Conservation (phyloP, 805 yeast species). For the Candida silvatica region DNA sequence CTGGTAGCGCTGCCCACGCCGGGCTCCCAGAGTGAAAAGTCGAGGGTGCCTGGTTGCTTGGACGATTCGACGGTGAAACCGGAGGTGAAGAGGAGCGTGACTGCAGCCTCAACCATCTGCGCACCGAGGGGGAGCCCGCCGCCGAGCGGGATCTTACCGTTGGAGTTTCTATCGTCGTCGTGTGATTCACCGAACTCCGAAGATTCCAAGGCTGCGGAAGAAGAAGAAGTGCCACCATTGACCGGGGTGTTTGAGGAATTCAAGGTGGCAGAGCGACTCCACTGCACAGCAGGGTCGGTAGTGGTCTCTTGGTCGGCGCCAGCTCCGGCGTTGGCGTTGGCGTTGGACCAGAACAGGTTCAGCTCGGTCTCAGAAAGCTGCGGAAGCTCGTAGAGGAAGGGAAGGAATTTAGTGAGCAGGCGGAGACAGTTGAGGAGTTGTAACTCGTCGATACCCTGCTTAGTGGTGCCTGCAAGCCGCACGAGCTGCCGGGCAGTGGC, state of each 20-base stretch:
- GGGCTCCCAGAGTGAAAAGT: constrained; percentile 3
- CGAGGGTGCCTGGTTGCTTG: background rate
- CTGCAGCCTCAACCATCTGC: constrained; percentile 27
- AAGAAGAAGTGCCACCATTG: background rate
- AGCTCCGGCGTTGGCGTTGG: background rate
- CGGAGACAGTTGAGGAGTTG: constrained; percentile 55
- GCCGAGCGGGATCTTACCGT: no score
- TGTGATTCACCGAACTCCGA: no score
- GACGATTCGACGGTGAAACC: constrained; percentile 42
- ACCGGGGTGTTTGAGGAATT: background rate
- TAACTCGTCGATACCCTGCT: constrained; percentile 13
- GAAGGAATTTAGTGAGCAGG: constrained; percentile 54
- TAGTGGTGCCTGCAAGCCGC: constrained; percentile 11
- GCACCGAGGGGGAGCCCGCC: constrained; percentile 30
- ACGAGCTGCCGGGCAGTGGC: constrained; percentile 27
- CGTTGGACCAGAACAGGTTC: constrained; percentile 36
- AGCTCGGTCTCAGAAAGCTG: constrained; percentile 26
- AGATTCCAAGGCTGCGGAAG: background rate
- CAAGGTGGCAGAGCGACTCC: no score
- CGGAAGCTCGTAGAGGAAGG: constrained; percentile 53
- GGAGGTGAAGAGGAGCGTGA: constrained; percentile 43
- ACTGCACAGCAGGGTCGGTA: no score
- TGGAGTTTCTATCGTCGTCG: no score
- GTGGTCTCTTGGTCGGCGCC: background rate
- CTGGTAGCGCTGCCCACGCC: background rate